A percentile compares a stretch with the other conserved stretches of the same genome.
Evolutionary conservation across 495 filamentous ascomycete genomes (phyloP).

Genomic region (Neurospora africana): DNA sequence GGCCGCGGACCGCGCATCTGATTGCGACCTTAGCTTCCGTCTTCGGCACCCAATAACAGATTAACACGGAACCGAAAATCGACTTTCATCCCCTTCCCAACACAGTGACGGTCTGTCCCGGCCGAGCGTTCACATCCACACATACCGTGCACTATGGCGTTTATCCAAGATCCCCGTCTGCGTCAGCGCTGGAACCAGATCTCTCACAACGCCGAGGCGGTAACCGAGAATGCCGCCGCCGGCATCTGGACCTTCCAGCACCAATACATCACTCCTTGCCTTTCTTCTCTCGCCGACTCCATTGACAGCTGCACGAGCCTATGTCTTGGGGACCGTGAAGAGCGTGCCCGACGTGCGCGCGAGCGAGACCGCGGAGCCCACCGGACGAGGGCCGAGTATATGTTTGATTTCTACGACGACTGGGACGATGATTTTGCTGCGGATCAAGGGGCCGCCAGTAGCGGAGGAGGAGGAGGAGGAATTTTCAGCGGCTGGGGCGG

Average conservation of each 20-base stretch:
- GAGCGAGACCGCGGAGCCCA: constrained; percentile 39
- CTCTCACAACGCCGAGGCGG: constrained; percentile 82
- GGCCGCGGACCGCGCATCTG: neutral
- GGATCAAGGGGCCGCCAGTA: constrained; percentile 23
- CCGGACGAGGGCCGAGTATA: constrained; percentile 62
- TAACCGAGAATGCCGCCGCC: constrained; percentile 82
- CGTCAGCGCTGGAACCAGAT: constrained; percentile 90
- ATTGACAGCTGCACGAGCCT: constrained; percentile 58
- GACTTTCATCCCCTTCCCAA: neutral
- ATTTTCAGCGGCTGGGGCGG: constrained; percentile 49
- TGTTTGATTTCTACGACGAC: constrained; percentile 97
- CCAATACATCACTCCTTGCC: constrained; percentile 72
- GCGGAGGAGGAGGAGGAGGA: constrained; percentile 27
- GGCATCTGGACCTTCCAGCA: constrained; percentile 82
- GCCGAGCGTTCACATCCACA: neutral
- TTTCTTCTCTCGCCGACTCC: constrained; percentile 53
- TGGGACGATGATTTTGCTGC: constrained; percentile 74
- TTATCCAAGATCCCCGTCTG: constrained; percentile 81
- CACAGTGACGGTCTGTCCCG: neutral
- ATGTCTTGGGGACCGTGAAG: constrained; percentile 65
- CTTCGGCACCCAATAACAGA: neutral
- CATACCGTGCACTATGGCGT: constrained; percentile 27
- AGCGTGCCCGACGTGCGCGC: constrained; percentile 55
- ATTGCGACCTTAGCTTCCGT: neutral
- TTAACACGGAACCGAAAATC: neutral